Percentiles rank a stretch among this genome's conserved stretches.
These are phyloP conservation scores for Ogataea neopini DNA, from an alignment of 805 yeast species.

Conservation along the genomic window DNA sequence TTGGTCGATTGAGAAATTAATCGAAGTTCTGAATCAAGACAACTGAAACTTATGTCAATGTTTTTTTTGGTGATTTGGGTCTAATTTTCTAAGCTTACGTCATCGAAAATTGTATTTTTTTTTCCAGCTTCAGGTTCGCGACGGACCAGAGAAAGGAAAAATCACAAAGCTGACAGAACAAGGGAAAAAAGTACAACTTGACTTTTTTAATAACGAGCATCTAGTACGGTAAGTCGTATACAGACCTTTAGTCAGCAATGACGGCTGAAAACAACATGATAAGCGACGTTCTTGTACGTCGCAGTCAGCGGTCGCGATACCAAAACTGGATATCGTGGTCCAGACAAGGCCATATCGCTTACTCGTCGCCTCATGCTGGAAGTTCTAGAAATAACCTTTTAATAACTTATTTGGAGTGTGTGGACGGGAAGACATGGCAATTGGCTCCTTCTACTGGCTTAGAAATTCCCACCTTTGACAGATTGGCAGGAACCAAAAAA, in stretches of 20 bases:
- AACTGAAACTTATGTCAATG: neutral
- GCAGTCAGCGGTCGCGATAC: constrained; percentile 21
- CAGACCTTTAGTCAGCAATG: constrained; percentile 2
- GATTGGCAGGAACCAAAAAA: constrained; percentile 18
- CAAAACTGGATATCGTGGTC: constrained; percentile 63
- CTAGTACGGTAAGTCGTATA: neutral
- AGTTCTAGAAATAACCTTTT: constrained; percentile 42
- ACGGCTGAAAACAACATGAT: constrained; percentile 11
- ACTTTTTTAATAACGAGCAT: neutral
- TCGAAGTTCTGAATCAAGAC: neutral
- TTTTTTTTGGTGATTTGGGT: neutral
- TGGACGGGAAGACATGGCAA: constrained; percentile 79
- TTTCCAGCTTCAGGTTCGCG: neutral
- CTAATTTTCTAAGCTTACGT: neutral
- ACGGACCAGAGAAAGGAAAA: neutral
- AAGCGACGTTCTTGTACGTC: constrained; percentile 28
- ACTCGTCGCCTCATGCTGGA: constrained; percentile 40
- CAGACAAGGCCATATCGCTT: constrained; percentile 80
- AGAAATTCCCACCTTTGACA: constrained; percentile 20
- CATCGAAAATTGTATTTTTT: neutral
- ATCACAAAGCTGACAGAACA: neutral
- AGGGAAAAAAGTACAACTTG: neutral
- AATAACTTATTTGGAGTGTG: constrained; percentile 69
- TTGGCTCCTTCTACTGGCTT: constrained; percentile 57
- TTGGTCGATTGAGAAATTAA: neutral